These are phyloP conservation scores for Globisporangium perplexum DNA, from an alignment of 352 stramenopile genomes.

Conservation along the genomic window DNA sequence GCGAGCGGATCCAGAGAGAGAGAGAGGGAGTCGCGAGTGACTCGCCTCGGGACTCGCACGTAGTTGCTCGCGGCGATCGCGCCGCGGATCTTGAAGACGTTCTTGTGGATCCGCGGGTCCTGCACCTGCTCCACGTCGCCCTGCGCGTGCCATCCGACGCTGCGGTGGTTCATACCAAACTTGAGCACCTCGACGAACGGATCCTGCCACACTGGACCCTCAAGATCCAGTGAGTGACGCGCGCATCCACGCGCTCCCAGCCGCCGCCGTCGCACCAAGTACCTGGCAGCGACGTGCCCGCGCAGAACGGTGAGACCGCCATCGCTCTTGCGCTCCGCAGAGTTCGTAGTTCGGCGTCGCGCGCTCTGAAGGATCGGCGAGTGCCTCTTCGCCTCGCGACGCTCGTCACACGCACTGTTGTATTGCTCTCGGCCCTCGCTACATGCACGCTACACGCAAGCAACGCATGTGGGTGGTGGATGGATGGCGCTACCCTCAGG, in stretches of 20 bases:
- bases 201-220: slow-evolving; percentile 66
- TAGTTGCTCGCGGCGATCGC: slow-evolving; percentile 71
- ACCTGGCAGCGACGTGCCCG: slow-evolving; percentile 23
- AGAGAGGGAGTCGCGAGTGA: not conserved
- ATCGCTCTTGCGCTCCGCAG: not conserved
- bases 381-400: no score
- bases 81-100: slow-evolving; percentile 69
- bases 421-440: not conserved
- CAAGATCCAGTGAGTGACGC: not conserved
- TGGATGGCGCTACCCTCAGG: not conserved
- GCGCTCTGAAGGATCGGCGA: no score
- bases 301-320: slow-evolving; percentile 20
- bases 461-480: not conserved
- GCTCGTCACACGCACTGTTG: not conserved
- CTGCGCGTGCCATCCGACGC: slow-evolving; percentile 44
- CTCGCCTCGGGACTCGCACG: slow-evolving; percentile 54
- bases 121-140: slow-evolving; percentile 67
- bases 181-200: slow-evolving; percentile 86
- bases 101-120: slow-evolving; percentile 68
- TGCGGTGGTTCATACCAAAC: slow-evolving; percentile 53
- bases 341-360: not conserved
- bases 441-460: not conserved
- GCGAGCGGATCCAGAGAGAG: not conserved
- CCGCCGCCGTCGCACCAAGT: not conserved
- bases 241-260: not conserved